Conservation (phyloP, 2,329 filamentous ascomycete species). For the Beauveria rudraprayagi region DNA sequence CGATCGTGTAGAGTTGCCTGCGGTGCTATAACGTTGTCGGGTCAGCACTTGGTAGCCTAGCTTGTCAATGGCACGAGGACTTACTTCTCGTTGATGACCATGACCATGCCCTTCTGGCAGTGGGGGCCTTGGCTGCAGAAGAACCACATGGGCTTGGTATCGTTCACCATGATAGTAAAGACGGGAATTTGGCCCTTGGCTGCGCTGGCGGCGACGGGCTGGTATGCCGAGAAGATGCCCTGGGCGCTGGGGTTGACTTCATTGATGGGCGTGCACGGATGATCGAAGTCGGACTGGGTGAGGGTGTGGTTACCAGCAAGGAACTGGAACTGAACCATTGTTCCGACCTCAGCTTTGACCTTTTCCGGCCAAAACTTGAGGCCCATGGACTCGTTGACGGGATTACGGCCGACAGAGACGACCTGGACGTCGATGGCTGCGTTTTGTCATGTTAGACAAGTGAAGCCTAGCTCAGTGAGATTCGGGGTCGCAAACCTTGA, state of each 20-base stretch:
- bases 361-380: conserved; percentile 59
- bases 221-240: conserved; percentile 62
- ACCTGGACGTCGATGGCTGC: conserved; percentile 45
- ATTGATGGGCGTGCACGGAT: conserved; percentile 57
- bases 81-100: conserved; percentile 69
- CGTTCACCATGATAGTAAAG: conserved; percentile 63
- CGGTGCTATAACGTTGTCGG: conserved; percentile 26
- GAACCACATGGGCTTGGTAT: conserved; percentile 66
- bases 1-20: conserved; percentile 44
- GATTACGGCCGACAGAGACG: conserved; percentile 52
- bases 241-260: conserved; percentile 41
- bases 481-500: conserved; percentile 29
- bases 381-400: conserved; percentile 38
- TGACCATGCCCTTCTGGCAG: conserved; percentile 67
- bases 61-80: conserved; percentile 20
- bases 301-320: conserved; percentile 66
- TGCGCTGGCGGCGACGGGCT: conserved; percentile 49
- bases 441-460: background rate
- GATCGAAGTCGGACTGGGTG: conserved; percentile 66
- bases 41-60: conserved; percentile 5
- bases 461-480: background rate
- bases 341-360: conserved; percentile 54
- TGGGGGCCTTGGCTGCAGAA: conserved; percentile 70
- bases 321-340: conserved; percentile 62
- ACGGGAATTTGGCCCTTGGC: conserved; percentile 48